phyloP scores from a whole-genome alignment of 2,329 filamentous ascomycete genomes.

The Pestalotiopsis sp. region DNA sequence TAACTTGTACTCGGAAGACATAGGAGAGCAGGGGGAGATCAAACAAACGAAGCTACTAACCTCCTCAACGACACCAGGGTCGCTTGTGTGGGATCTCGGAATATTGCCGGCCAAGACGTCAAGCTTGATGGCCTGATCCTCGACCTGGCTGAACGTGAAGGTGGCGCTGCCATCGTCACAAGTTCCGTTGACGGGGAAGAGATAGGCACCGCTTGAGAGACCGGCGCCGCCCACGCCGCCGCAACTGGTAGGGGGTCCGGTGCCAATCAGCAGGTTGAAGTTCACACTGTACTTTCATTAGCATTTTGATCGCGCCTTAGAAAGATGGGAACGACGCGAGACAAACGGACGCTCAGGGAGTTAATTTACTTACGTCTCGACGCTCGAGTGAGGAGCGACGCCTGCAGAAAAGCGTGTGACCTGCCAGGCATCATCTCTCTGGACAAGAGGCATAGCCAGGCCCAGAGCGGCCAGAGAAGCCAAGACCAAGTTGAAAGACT shows the following conservation, averaged over 20 bases:
- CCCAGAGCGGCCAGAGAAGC: background rate
- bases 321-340: background rate
- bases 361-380: background rate
- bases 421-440: background rate
- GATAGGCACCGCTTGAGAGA: background rate
- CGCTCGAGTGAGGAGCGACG: background rate
- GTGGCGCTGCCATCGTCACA: background rate
- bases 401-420: background rate
- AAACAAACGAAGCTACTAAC: too few relatives aligned
- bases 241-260: background rate
- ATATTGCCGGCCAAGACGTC: background rate
- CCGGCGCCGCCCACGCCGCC: background rate
- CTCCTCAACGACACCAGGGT: background rate
- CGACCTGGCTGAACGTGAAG: background rate
- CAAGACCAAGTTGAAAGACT: background rate
- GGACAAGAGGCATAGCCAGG: background rate
- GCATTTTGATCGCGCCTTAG: background rate
- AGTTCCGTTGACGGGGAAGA: background rate
- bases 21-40: too few relatives aligned
- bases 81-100: background rate
- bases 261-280: background rate
- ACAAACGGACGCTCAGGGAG: background rate
- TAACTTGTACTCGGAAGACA: too few relatives aligned
- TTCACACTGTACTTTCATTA: background rate
- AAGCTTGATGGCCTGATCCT: background rate